Evolutionary conservation across 1,284 basidiomycete genomes (phyloP), one percentile per base, ranked within the genome.

Genomic region (Malassezia brasiliensis): DNA sequence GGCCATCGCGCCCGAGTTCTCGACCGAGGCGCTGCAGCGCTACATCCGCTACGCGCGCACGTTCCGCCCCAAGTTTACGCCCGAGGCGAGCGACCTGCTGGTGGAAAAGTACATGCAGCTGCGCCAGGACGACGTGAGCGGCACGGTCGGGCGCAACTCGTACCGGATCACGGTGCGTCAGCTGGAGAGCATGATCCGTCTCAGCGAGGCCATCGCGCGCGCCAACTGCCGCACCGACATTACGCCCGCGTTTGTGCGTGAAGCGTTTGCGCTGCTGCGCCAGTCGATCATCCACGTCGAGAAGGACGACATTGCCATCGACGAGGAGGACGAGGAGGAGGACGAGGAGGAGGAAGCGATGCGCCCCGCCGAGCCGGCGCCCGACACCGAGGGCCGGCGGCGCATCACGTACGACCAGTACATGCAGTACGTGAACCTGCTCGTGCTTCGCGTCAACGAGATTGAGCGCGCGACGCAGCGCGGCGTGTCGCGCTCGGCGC

Each of bases 221-320:
- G 91, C 93, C 2, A 94, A 96, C 74, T 98, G 94, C 75, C 87
- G 87, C 17, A 80, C 85, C 28, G 88, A 93, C 76, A 67, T 69
- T 38, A 66, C 62, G 0, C 90, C 91, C 0, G 85, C 82, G 1
- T 96, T 94, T 72, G 94, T 99, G 15, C 83, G 88, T 30, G 94
- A 99, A 77, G 93, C 94, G 1, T 96, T 89, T 77, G 85, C 83
- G 28, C 83, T 99, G 12, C 79, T 99, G 19, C 83, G 88, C 35
- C 90, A 96, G 76, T 96, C 91, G 2, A 99, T 98, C 77, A 96
- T 98, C 68, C 94, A 98, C 70, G 93, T 99, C 62, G 94, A 98
- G 75, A 90, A 96, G 77, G 94, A 99, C 72, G 93, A 98, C 68
- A 86, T 99, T 70, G 89, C 91, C 73, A 88, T 98, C 70, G 90